A percentile compares a stretch with the other conserved stretches of the same genome.
Conservation (phyloP, 208 protist genomes). For the Trypanosoma boissoni region DNA sequence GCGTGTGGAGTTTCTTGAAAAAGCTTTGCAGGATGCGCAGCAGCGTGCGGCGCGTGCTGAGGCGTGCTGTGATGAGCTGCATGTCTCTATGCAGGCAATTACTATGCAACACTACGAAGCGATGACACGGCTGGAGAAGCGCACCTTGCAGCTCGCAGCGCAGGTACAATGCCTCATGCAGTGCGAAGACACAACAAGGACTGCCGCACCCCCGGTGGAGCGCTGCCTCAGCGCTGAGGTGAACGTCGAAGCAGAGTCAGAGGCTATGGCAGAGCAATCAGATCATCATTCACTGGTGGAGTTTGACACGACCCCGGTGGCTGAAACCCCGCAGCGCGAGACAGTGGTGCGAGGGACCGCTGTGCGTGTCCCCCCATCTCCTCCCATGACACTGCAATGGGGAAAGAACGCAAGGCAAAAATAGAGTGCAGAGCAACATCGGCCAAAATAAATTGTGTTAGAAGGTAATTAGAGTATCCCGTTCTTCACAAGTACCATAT, state of each 20-base stretch:
- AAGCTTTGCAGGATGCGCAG: constrained; percentile 19
- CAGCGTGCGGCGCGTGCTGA: constrained; percentile 29
- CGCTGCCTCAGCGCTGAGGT: not conserved
- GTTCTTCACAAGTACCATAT: too few species aligned
- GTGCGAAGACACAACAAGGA: constrained; percentile 4
- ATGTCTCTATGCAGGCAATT: constrained; percentile 24
- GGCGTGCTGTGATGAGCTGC: constrained; percentile 28
- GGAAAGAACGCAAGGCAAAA: too few species aligned
- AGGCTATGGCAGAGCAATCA: not conserved
- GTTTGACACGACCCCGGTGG: too few species aligned
- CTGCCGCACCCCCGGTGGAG: not conserved
- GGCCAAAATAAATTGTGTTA: too few species aligned
- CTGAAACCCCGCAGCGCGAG: constrained; percentile 1
- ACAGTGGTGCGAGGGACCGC: constrained; percentile 9
- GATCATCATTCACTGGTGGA: too few species aligned
- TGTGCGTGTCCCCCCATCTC: constrained; percentile 54
- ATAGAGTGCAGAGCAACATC: too few species aligned
- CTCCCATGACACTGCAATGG: constrained; percentile 52
- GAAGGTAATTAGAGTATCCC: too few species aligned
- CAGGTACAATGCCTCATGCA: constrained; percentile 31
- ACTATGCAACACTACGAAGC: constrained; percentile 12
- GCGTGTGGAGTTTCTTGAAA: constrained; percentile 19
- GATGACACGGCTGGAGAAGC: constrained; percentile 19
- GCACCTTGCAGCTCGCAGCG: constrained; percentile 20
- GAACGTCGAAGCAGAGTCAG: constrained; percentile 5